Evolutionary conservation across 768 basidiomycete species (phyloP), one percentile per base, ranked within the genome.

Genomic region (Sporobolomyces roseus): DNA sequence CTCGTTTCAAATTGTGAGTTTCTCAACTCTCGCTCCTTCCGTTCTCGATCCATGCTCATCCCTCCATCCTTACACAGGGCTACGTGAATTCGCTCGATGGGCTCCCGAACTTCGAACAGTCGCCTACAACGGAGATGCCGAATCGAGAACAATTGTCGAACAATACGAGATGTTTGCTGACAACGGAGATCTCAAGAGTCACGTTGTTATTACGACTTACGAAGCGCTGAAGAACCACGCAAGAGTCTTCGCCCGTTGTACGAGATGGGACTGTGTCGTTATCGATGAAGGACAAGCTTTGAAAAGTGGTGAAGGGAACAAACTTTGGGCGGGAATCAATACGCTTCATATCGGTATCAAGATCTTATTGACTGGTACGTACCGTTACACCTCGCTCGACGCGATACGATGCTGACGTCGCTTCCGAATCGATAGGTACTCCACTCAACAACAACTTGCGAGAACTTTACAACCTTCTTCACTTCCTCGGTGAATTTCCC

Each of bases 381-480:
- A 90, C 77, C 25, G 90, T 85, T 74, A 77, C 91, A 61, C 83
- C 80, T 94, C 46, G n/a, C n/a, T n/a, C 89, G 88, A 62, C 80
- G 85, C 5, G 91, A 94, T 77, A 85, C 23, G n/a, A 41, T 19
- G 3, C 3, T n/a, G 36, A 5, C 36, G 23, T 25, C 29, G 23
- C 32, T 56, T 21, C 87, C 94, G 58, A 88, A 93, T 86, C 32
- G 13, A 41, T 33, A 46, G 61, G 70, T 84, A 98, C 96, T 0
- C 94, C 94, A 0, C 79, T 98, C 65, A 98, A 98, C 79, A 98
- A 98, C 81, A 98, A 97, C 76, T 88, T 99, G 29, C 84, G 91
- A 53, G 96, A 99, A 79, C 79, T 99, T 30, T 94, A 98, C 82
- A 98, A 93, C 78, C 83, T 99, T 49, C 92, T 99, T 87, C 90